Base-by-base conservation (phyloP, 2,329 filamentous ascomycete species). In the Ustulina deusta region DNA sequence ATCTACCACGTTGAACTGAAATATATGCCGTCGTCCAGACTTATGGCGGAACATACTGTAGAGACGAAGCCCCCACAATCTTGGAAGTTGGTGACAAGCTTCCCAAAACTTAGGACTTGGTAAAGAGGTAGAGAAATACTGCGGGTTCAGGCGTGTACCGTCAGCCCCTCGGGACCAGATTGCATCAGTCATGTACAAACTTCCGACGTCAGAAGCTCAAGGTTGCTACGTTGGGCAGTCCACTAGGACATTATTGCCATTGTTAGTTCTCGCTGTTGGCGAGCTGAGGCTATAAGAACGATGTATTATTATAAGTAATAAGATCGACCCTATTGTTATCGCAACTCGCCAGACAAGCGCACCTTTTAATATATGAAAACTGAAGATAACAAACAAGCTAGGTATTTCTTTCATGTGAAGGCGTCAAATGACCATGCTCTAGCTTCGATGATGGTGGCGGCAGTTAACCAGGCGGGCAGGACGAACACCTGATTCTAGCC, bases 401-500 rank as follows among this genome's bases (percentile, higher is more conserved):
- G 3, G 3, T 40, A 52, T 63, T 9, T 29, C 49, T 61, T 57
- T 11, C 63, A 66, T 54, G 56, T 66, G 60, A 66, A 61, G 59
- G 46, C 17, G 56, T 67, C 67, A 67, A 69, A 32, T 64, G 64
- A 69, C 63, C 54, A 42, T 63, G 29, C 25, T 38, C 32, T 27
- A 44, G 46, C 34, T 62, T 25, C 27, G 17, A n/a, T 36, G 49
- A 36, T 36, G 29, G 49, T 54, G 49, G 32, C 29, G 32, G 44
- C 13, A 44, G 27, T 48, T 59, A 22, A 36, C 44, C n/a, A 29
- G 20, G 32, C n/a, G 17, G 20, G 32, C n/a, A 17, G 10, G 34
- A 52, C 25, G 38, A 46, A 44, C 57, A 49, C 29, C 46, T 61
- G 44, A 51, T 49, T 63, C 40, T 38, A 22, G 29, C 29, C 51